These are phyloP conservation scores for Wickerhamomyces kurtzmanii DNA, from an alignment of 805 yeast species.

Conservation along the genomic window DNA sequence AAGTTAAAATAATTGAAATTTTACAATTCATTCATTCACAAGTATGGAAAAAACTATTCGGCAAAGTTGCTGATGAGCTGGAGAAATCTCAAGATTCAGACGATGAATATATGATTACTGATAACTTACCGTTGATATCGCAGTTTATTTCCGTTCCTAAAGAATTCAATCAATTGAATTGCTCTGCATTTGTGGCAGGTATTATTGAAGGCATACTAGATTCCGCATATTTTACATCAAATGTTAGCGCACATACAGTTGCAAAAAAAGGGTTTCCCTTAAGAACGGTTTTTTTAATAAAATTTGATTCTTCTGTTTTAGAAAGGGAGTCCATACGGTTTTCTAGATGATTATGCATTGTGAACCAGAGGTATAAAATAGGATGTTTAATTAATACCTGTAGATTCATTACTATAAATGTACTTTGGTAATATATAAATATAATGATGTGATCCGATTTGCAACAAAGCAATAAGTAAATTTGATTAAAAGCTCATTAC, in stretches of 20 bases:
- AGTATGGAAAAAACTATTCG: slow-evolving; percentile 69
- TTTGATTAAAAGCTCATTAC: too few species aligned
- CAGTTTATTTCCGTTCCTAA: slow-evolving; percentile 69
- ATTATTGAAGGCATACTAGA: slow-evolving; percentile 77
- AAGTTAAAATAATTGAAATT: slow-evolving; percentile 53
- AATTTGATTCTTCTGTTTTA: slow-evolving; percentile 51
- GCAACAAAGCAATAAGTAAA: too few species aligned
- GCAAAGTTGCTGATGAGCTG: slow-evolving; percentile 61
- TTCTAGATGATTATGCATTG: slow-evolving; percentile 15
- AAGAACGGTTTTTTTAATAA: slow-evolving; percentile 68
- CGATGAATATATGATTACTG: slow-evolving; percentile 60
- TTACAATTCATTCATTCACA: slow-evolving; percentile 63
- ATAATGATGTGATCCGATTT: too few species aligned
- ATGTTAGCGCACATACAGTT: slow-evolving; percentile 76
- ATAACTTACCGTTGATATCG: slow-evolving; percentile 62
- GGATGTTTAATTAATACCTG: background rate
- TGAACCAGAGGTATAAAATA: too few species aligned
- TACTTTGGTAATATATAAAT: too few species aligned
- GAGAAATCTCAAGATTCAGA: slow-evolving; percentile 64
- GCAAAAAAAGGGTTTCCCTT: slow-evolving; percentile 48
- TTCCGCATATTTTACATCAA: slow-evolving; percentile 60
- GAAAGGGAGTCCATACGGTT: slow-evolving; percentile 42
- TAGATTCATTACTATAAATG: background rate
- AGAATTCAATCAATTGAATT: slow-evolving; percentile 68
- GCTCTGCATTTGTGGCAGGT: slow-evolving; percentile 81